Conservation (phyloP, 768 basidiomycete species). For the Coprinopsis cinerea region DNA sequence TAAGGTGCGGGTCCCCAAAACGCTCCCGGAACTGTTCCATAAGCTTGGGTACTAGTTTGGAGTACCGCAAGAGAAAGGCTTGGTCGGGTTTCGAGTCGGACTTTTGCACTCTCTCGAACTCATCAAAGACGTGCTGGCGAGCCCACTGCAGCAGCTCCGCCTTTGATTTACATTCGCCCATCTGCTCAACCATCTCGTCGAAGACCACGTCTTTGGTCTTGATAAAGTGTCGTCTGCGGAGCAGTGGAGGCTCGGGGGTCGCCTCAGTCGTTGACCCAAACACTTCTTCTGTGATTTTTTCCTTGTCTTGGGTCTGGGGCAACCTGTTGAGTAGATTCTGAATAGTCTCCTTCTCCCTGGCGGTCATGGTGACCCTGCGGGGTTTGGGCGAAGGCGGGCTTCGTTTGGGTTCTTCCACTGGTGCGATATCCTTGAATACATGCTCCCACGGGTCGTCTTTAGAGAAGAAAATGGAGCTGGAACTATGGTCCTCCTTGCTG, state of each 20-base stretch:
- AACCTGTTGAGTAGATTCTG: conserved; percentile 72
- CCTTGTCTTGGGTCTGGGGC: conserved; percentile 27
- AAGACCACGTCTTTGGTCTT: conserved; percentile 19
- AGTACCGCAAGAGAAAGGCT: conserved; percentile 59
- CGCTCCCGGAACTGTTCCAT: conserved; percentile 76
- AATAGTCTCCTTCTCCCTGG: conserved; percentile 58
- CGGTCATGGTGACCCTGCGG: conserved; percentile 54
- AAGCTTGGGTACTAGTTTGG: conserved; percentile 67
- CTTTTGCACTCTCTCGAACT: conserved; percentile 31
- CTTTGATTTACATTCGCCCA: conserved; percentile 66
- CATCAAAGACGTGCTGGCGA: conserved; percentile 58
- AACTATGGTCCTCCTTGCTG: no score
- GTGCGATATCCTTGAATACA: conserved; percentile 10
- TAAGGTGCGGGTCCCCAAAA: conserved; percentile 73
- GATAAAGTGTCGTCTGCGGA: conserved; percentile 1
- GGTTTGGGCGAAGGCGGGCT: conserved; percentile 15
- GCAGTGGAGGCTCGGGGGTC: not conserved
- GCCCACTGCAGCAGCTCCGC: conserved; percentile 72
- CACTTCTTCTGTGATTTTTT: not conserved
- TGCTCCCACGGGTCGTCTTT: conserved; percentile 15
- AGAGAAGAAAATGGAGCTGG: conserved; percentile 11
- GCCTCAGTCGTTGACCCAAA: not conserved
- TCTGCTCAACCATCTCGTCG: conserved; percentile 67
- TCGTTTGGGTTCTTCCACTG: conserved; percentile 14
- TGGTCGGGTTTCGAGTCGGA: conserved; percentile 23